Conservation (phyloP, 352 stramenopile genomes). For the Phytophthora ramorum region DNA sequence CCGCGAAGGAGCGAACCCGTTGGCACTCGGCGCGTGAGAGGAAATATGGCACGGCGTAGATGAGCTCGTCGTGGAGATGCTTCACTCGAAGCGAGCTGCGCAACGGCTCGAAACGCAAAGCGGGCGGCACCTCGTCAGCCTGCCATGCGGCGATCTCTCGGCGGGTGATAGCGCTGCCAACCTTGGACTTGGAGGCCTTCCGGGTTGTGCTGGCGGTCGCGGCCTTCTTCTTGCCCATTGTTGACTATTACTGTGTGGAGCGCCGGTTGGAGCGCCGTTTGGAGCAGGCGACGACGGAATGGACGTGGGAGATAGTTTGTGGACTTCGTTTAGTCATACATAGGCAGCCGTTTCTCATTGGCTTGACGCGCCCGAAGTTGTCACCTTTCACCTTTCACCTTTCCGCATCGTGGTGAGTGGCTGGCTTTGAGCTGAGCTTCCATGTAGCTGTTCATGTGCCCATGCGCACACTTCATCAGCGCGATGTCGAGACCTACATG, state of each 20-base stretch:
- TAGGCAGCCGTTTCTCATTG: slow-evolving; percentile 2
- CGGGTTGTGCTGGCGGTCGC: neutral
- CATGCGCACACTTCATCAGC: too few species aligned
- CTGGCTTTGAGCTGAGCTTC: neutral
- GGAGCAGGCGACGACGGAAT: slow-evolving; percentile 2
- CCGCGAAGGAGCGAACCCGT: slow-evolving; percentile 65
- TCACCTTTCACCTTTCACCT: neutral
- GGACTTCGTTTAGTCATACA: neutral
- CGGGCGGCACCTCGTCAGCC: slow-evolving; percentile 37
- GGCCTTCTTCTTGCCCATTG: slow-evolving; percentile 35
- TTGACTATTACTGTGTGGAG: slow-evolving; percentile 2
- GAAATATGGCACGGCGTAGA: slow-evolving; percentile 71
- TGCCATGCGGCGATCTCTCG: slow-evolving; percentile 31
- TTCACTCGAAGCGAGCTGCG: slow-evolving; percentile 41
- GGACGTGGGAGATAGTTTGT: neutral
- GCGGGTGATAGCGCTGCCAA: slow-evolving; percentile 15
- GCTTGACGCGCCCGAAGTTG: slow-evolving; percentile 16
- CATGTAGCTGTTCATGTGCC: too few species aligned
- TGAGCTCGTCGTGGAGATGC: slow-evolving; percentile 66
- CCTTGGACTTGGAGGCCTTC: slow-evolving; percentile 23
- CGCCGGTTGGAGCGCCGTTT: neutral
- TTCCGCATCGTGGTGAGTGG: neutral
- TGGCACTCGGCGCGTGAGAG: slow-evolving; percentile 68
- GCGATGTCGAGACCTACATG: too few species aligned
- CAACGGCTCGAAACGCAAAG: slow-evolving; percentile 56